Base-by-base conservation (phyloP, 169 alveolate genomes). In the Plasmodium billcollinsi region DNA sequence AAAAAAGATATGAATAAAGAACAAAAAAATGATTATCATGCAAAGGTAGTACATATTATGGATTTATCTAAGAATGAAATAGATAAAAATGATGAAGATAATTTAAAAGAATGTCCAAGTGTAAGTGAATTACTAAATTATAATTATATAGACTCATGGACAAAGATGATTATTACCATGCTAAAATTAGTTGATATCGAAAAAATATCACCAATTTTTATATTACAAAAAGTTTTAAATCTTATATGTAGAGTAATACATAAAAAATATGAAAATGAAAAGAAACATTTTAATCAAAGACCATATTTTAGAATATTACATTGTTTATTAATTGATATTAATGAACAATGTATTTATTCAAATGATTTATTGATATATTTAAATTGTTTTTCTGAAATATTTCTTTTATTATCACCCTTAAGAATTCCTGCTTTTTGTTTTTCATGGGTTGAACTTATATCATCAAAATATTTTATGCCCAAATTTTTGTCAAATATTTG, bases 401-500 rank as follows among this genome's bases (percentile, higher is more conserved):
- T 83, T 83, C 26, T 63, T 15, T 21, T 88, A 18, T 49, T 88
- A 39, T 73, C 88, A n/a, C 93, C 93, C 0, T 47, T 88, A 33
- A 49, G 89, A 70, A 39, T 66, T 24, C 93, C 93, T 43, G n/a
- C 72, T 8, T 88, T 88, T 88, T 66, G 75, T 18, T 88, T 88
- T 75, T 73, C 93, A 18, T 88, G 93, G 93, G 5, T 88, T 5
- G 88, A 88, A 73, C 85, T 88, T 7, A 75, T 88, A 70, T 73
- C 89, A 6, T 73, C 86, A 8, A 86, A 73, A 54, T 58, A 61
- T 78, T 97, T 97, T 93, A 90, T 97, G 88, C 98, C 97, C 29
- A 92, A 95, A 56, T 94, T 98, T 61, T 69, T 96, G 92, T 88
- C 97, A 89, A 88, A 96, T 71, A 91, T 94, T 62, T 86, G 88